Evolutionary conservation across 1,284 basidiomycete genomes (phyloP), one percentile per base, ranked within the genome.

Genomic region (Ceratobasidium papillatum): DNA sequence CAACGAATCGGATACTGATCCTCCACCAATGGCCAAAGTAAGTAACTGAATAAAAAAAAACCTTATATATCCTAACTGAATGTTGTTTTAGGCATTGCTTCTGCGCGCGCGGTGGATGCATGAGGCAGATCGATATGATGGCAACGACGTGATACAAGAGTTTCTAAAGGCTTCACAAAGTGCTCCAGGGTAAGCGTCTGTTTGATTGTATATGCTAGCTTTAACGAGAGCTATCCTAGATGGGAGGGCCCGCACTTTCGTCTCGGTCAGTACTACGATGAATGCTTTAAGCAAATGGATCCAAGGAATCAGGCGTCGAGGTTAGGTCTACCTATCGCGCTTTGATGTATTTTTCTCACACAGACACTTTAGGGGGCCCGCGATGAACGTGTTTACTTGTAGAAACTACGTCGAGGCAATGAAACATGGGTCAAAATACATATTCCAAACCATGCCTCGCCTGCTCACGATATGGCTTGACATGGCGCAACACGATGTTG

Each of bases 401-500:
- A 80, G 80, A 68, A 77, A 77, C 77, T 98, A 93, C 79, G 85
- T 88, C 3, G 89, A 87, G 77, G 93, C 96, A 0, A 90, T 97
- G 72, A 86, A 86, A 78, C 84, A 88, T 78, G 98, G 98, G 12
- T 95, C 96, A 58, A 99, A 99, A 85, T 99, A 93, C 82, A 93
- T 98, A 63, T 99, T 97, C 82, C 96, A 98, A 81, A 96, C 95
- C 0, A 89, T 99, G 79, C 97, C 98, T 0, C 90, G 98, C 45
- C 87, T 99, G 77, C 87, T 99, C 14, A 99, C 96, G 0, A 89
- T 99, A 54, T 99, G 97, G 96, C 85, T 99, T 65, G 96, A 99
- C 80, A 84, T 94, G 75, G 96, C 93, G n/a, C 95, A 96, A 80
- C 79, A 81, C 56, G 80, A 81, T 2, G 80, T 80, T 5, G 65